Evolutionary conservation across 2,329 filamentous ascomycete genomes (phyloP), one percentile per base, ranked within the genome.

Genomic region (Eurotiales sp.): DNA sequence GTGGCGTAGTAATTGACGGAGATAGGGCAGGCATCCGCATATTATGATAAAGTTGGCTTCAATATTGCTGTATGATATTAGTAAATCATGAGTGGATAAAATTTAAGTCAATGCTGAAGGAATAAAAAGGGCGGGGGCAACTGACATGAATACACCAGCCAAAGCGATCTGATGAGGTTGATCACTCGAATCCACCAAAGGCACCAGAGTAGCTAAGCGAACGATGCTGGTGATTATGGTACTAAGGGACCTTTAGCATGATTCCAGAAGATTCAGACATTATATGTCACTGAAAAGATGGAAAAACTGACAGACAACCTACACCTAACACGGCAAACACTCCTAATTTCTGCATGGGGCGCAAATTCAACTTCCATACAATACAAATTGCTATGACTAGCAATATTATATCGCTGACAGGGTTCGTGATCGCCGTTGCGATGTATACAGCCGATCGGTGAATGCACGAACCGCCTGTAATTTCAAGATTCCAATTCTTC

Each of bases 11-110:
- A 63, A 60, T 37, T 61, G 58, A 2, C 59, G 59, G 3, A 63
- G 42, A 44, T 56, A 61, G 0, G 60, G 59, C 3, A 63, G 54
- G 29, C 59, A 61, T 17, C 51, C 53, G 39, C 60, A 63, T 21
- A 63, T 58, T 4, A 63, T 54, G 12, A 62, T 60, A 8, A 61
- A 55, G 41, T 62, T 63, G 34, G 59, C 55, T 56, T 61, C 61
- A 46, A 63, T 55, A 19, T 60, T 57, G 21, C 59, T 63, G 17
- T 19, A 40, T 17, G n/a, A 12, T 17, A 12, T 32, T 19, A 43
- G 40, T 15, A 15, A 14, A 6, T 2, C 4, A 8, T 15, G 1
- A 17, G n/a, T n/a, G n/a, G n/a, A n/a, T n/a, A n/a, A n/a, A n/a
- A 43, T 43, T n/a, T n/a, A 17, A 2, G 23, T 43, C 3, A 27